Conservation (phyloP, 2,329 filamentous ascomycete species). For the Pyricularia grisea region DNA sequence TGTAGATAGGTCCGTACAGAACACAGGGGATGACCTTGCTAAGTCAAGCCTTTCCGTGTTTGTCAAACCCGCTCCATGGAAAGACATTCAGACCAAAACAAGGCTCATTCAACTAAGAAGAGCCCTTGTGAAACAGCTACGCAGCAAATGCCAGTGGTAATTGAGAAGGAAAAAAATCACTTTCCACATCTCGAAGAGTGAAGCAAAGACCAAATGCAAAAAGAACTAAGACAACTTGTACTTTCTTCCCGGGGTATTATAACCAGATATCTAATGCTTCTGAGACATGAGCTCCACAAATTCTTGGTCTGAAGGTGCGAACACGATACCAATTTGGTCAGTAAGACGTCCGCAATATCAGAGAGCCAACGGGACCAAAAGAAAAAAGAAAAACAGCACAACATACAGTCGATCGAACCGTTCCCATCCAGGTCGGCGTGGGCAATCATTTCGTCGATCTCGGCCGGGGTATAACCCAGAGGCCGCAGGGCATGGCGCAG, state of each 20-base stretch:
- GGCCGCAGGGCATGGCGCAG: slow-evolving; percentile 54
- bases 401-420: slow-evolving; percentile 52
- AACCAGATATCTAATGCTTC: neutral
- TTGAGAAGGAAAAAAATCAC: too few species aligned
- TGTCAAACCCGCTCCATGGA: too few species aligned
- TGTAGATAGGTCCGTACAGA: too few species aligned
- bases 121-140: too few species aligned
- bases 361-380: neutral
- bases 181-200: neutral
- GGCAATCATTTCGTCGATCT: slow-evolving; percentile 57
- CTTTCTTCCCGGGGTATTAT: neutral
- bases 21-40: too few species aligned
- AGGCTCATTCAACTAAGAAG: too few species aligned
- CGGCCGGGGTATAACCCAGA: slow-evolving; percentile 52
- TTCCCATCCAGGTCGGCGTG: slow-evolving; percentile 57
- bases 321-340: neutral
- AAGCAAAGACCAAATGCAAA: neutral
- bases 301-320: neutral
- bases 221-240: neutral
- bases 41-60: too few species aligned
- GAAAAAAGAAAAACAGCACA: neutral
- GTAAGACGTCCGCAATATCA: neutral
- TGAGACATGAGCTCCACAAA: slow-evolving; percentile 4
- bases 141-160: neutral
- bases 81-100: too few species aligned